Conservation (phyloP, 257 asterid species). For the Perilla frutescens region DNA sequence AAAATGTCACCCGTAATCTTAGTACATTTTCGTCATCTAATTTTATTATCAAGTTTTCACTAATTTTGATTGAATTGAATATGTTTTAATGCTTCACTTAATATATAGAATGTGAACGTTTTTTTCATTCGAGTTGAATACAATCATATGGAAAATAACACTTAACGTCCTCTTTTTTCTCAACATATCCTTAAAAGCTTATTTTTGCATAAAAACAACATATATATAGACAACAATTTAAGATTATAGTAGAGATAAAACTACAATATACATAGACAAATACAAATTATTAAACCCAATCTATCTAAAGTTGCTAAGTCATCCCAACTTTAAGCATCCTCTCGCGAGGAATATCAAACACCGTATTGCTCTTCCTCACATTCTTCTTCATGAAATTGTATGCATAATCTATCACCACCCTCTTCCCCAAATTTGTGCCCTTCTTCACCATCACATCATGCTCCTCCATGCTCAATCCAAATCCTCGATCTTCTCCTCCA, state of each 20-base stretch:
- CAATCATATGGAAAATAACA: too few relatives aligned
- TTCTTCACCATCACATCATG: slow-evolving; percentile 60
- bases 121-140: too few relatives aligned
- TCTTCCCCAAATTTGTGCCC: slow-evolving; percentile 52
- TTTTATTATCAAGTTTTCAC: too few relatives aligned
- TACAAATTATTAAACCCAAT: too few relatives aligned
- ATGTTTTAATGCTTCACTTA: too few relatives aligned
- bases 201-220: background rate
- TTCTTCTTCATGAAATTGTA: slow-evolving; percentile 62
- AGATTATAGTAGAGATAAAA: background rate
- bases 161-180: too few relatives aligned
- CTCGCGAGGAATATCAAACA: slow-evolving; percentile 64
- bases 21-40: too few relatives aligned
- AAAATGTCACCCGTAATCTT: too few relatives aligned
- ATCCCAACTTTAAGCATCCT: slow-evolving; percentile 75
- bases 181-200: too few relatives aligned
- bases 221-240: background rate
- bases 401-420: slow-evolving; percentile 54
- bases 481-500: slow-evolving; percentile 36
- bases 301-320: slow-evolving; percentile 51
- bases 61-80: too few relatives aligned
- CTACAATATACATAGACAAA: background rate
- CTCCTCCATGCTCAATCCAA: slow-evolving; percentile 52
- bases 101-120: too few relatives aligned
- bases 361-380: slow-evolving; percentile 53